Conservation (phyloP, 805 yeast species). For the Spencermartinsiella europaea region DNA sequence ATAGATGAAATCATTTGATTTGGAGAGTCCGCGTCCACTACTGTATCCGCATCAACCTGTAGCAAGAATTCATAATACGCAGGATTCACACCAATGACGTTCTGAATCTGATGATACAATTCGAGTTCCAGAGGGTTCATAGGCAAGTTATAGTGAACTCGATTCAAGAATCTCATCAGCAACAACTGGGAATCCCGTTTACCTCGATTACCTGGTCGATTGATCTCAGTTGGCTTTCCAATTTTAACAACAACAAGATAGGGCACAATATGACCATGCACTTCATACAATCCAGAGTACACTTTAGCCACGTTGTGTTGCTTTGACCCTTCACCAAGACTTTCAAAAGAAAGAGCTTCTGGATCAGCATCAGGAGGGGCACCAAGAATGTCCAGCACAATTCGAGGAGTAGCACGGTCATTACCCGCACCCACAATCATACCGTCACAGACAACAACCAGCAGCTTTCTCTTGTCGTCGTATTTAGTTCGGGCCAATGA, state of each 20-base stretch:
- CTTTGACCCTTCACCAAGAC: slow-evolving; percentile 55
- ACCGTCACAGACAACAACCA: slow-evolving; percentile 58
- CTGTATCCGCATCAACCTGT: slow-evolving; percentile 64
- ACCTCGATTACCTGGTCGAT: slow-evolving; percentile 59
- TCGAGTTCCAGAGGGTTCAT: slow-evolving; percentile 56
- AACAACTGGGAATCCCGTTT: slow-evolving; percentile 61
- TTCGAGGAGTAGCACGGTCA: slow-evolving; percentile 53
- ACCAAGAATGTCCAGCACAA: slow-evolving; percentile 52
- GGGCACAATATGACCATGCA: slow-evolving; percentile 52
- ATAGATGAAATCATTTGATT: slow-evolving; percentile 52
- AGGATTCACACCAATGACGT: slow-evolving; percentile 54
- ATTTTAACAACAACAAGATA: slow-evolving; percentile 53
- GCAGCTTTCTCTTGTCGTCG: slow-evolving; percentile 54
- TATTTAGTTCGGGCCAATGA: slow-evolving; percentile 54
- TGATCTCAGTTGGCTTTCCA: slow-evolving; percentile 55
- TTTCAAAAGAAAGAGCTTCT: slow-evolving; percentile 48
- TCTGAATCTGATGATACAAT: slow-evolving; percentile 49
- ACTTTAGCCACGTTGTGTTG: slow-evolving; percentile 62
- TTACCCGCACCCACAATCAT: slow-evolving; percentile 59
- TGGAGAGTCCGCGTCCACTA: slow-evolving; percentile 49
- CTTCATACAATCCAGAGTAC: slow-evolving; percentile 55
- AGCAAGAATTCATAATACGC: slow-evolving; percentile 49
- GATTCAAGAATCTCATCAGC: slow-evolving; percentile 55
- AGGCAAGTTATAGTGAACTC: slow-evolving; percentile 55
- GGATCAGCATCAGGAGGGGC: slow-evolving; percentile 49